Evolutionary conservation across 129 eudicot genomes (phyloP).

Genomic region (carrot (Daucus carota)): DNA sequence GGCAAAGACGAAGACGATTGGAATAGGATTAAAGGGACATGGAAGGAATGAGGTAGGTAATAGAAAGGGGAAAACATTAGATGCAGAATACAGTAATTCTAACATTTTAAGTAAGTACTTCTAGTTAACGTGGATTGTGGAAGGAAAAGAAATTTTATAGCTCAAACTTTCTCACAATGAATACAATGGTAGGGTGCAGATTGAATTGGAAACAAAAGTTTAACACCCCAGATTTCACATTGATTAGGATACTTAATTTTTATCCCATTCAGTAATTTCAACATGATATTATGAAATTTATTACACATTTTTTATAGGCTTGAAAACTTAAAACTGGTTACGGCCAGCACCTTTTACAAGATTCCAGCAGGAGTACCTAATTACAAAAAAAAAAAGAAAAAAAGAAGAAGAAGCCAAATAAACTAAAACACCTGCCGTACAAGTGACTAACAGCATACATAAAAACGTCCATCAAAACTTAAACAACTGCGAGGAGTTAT

Average conservation of each 20-base stretch:
- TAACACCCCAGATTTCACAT: background rate
- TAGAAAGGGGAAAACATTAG: background rate
- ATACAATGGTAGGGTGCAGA: too few relatives aligned
- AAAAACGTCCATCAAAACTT: background rate
- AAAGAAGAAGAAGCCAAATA: background rate
- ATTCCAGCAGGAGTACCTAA: background rate
- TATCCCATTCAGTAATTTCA: background rate
- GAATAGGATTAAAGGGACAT: background rate
- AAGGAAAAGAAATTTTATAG: too few relatives aligned
- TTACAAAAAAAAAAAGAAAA: background rate
- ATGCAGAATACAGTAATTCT: background rate
- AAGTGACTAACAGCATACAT: background rate
- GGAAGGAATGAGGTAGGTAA: background rate
- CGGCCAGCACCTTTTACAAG: background rate
- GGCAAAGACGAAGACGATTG: background rate
- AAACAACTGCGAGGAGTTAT: too few relatives aligned
- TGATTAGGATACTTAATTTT: background rate
- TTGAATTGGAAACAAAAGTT: background rate
- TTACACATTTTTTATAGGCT: background rate
- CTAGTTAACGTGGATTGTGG: too few relatives aligned
- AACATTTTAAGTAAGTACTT: background rate
- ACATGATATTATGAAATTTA: background rate
- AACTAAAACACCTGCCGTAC: background rate
- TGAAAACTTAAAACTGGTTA: background rate
- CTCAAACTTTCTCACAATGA: too few relatives aligned